Evolutionary conservation across 2,329 filamentous ascomycete genomes (phyloP), one percentile per base, ranked within the genome.

Genomic region (Leptographium procerum): DNA sequence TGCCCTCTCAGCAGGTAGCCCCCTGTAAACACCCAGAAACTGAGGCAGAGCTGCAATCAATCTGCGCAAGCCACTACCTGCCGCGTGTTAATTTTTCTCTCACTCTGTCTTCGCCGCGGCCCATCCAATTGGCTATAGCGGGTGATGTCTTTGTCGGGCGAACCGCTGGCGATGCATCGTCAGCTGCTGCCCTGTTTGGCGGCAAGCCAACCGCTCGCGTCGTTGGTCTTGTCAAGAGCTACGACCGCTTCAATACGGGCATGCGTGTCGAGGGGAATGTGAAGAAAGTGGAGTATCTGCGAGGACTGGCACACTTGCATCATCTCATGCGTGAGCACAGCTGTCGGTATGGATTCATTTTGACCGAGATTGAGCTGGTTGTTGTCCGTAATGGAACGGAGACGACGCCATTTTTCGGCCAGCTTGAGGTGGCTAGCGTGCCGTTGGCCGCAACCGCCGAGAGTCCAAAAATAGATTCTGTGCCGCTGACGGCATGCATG

Each of bases 331-430:
- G 92, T 70, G 90, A 95, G 73, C 89, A 96, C 73, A 85, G 86
- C 64, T 95, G 89, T 69, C 86, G 92, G 60, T 97, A 96, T 71
- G 92, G 92, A 57, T 97, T 96, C 77, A 92, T 97, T 71, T 84
- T 96, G 68, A 96, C 90, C 1, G 92, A 96, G 73, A 96, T 96
- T 66, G 92, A 97, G 74, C 84, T 96, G 10, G 86, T 96, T 45
- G 85, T 94, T 65, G 90, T 96, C 1, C 89, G 91, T 66, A 89
- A 88, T 64, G 91, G 91, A 56, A 82, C 69, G 65, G 86, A 79
- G 66, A 73, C 78, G 47, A 84, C 84, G 1, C 91, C 91, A 0
- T 85, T 90, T 69, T 96, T 96, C 68, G 91, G 92, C n/a, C 89
- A 86, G 71, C 77, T 96, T 6, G 91, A 97, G 70, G 80, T 95